phyloP scores from a whole-genome alignment of 345 rosid species.

The Chamaenerion angustifolium region DNA sequence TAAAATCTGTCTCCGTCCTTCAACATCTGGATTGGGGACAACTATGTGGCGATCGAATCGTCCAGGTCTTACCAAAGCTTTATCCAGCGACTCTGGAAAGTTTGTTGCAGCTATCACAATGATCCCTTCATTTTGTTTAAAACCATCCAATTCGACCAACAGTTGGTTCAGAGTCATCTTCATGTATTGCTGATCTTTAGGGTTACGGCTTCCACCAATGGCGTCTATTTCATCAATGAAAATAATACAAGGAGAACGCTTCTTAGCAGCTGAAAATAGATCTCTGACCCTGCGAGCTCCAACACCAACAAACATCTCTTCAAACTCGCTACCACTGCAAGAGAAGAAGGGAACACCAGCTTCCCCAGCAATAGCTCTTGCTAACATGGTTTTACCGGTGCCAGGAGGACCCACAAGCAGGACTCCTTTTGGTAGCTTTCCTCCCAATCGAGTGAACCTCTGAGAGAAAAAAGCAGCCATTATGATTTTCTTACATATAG shows the following conservation, averaged over 20 bases:
- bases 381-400: constrained; percentile 95
- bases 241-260: constrained; percentile 86
- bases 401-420: constrained; percentile 97
- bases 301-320: constrained; percentile 99
- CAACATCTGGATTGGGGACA: constrained; percentile 94
- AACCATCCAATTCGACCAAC: constrained; percentile 93
- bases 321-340: constrained; percentile 98
- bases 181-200: constrained; percentile 88
- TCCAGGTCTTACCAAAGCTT: constrained; percentile 94
- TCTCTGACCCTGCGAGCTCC: constrained; percentile 98
- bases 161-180: constrained; percentile 95
- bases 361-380: constrained; percentile 98
- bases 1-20: constrained; percentile 91
- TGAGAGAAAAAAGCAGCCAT: constrained; percentile 17
- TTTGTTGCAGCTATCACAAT: constrained; percentile 95
- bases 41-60: constrained; percentile 86
- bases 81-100: constrained; percentile 87
- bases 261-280: constrained; percentile 99
- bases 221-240: constrained; percentile 99
- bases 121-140: constrained; percentile 94
- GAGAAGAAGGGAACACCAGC: constrained; percentile 98
- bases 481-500: neutral
- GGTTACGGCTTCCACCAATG: constrained; percentile 90
- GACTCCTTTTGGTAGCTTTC: constrained; percentile 98
- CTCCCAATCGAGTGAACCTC: constrained; percentile 97